phyloP scores from a whole-genome alignment of 352 stramenopile species.

The Vaucheria bursata region DNA sequence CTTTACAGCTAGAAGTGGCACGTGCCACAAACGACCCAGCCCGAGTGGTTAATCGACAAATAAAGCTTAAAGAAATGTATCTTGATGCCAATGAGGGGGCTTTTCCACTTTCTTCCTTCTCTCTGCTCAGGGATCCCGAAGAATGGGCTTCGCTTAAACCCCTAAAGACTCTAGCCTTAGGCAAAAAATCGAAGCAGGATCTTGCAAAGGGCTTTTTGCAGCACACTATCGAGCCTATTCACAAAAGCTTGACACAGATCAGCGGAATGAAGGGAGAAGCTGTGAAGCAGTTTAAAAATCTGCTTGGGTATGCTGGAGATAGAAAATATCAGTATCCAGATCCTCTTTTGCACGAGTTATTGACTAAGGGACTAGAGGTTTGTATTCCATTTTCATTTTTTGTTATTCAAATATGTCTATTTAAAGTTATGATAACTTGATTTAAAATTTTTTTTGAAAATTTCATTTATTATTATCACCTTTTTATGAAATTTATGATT shows the following conservation, averaged over 20 bases:
- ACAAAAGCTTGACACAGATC: slow-evolving; percentile 52
- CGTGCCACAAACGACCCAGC: slow-evolving; percentile 51
- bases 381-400: too few species aligned
- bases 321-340: slow-evolving; percentile 52
- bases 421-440: too few species aligned
- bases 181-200: slow-evolving; percentile 27
- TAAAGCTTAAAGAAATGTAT: slow-evolving; percentile 54
- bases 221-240: slow-evolving; percentile 49
- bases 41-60: slow-evolving; percentile 54
- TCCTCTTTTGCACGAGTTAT: slow-evolving; percentile 49
- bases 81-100: slow-evolving; percentile 50
- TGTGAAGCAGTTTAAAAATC: slow-evolving; percentile 55
- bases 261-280: slow-evolving; percentile 52
- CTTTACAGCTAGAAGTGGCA: slow-evolving; percentile 50
- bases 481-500: background rate
- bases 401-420: too few species aligned
- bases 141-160: slow-evolving; percentile 51
- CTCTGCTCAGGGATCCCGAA: slow-evolving; percentile 38
- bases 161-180: slow-evolving; percentile 19
- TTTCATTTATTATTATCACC: slow-evolving; percentile 4
- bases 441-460: too few species aligned
- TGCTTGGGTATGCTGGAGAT: slow-evolving; percentile 60
- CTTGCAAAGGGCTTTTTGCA: slow-evolving; percentile 40
- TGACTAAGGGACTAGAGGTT: slow-evolving; percentile 31
- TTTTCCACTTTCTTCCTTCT: slow-evolving; percentile 42